A percentile compares a stretch with the other conserved stretches of the same genome.
These are phyloP conservation scores for Coelastrella sp. DNA, from an alignment of 139 green algal species.

Conservation along the genomic window DNA sequence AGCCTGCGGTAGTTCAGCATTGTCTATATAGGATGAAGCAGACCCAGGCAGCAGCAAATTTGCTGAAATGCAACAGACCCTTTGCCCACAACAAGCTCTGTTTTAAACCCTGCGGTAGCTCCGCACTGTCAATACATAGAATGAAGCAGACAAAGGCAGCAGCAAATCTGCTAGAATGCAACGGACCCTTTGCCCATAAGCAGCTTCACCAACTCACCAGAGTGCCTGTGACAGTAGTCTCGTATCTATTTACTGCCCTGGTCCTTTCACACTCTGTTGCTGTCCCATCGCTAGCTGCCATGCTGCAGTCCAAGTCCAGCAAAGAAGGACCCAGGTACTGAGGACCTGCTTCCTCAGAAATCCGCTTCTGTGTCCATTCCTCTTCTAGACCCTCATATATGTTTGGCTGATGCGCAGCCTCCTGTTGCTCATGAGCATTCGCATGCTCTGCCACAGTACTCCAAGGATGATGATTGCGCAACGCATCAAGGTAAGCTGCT, in stretches of 20 bases:
- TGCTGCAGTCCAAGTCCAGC: slow-evolving; percentile 9
- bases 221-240: not conserved
- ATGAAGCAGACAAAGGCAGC: too few species aligned
- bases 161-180: too few species aligned
- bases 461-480: not conserved
- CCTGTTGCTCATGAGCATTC: not conserved
- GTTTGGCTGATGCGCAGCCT: not conserved
- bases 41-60: too few species aligned
- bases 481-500: not conserved
- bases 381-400: not conserved
- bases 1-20: too few species aligned
- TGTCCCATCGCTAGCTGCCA: not conserved
- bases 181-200: too few species aligned
- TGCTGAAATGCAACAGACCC: too few species aligned
- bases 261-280: slow-evolving; percentile 3
- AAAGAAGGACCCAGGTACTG: not conserved
- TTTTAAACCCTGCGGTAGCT: too few species aligned
- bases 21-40: too few species aligned
- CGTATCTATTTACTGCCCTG: slow-evolving; percentile 26
- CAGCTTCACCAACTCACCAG: too few species aligned
- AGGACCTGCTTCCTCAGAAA: not conserved
- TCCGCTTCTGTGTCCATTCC: not conserved
- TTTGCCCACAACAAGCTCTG: too few species aligned
- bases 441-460: not conserved
- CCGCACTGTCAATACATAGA: too few species aligned